Percentiles rank a stretch among this genome's conserved stretches.
These are phyloP conservation scores for Aspergillus japonicus DNA, from an alignment of 2,329 filamentous ascomycete species.

Conservation along the genomic window DNA sequence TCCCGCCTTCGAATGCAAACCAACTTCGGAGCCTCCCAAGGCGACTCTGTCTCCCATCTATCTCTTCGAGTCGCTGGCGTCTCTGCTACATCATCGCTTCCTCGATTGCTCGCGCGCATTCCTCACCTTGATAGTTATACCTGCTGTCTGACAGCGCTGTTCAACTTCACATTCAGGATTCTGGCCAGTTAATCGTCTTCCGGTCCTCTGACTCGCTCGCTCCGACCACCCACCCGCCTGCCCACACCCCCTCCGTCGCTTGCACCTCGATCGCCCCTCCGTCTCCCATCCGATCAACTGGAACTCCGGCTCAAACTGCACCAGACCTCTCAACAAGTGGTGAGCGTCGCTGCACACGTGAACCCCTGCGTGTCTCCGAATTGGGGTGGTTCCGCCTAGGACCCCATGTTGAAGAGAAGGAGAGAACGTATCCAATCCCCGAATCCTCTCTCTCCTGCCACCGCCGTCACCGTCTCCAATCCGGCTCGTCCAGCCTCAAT, in stretches of 20 bases:
- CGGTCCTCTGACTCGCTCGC: constrained; percentile 30
- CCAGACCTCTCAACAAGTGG: constrained; percentile 13
- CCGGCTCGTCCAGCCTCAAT: constrained; percentile 22
- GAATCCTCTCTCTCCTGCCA: constrained; percentile 33
- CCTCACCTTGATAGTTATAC: constrained; percentile 7
- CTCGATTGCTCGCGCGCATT: constrained; percentile 12
- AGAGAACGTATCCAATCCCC: constrained; percentile 44
- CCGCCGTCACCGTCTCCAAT: constrained; percentile 21
- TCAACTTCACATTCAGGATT: constrained; percentile 18
- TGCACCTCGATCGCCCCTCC: constrained; percentile 19
- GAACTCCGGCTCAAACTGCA: constrained; percentile 8
- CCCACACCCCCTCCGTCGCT: constrained; percentile 23
- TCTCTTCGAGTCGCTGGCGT: constrained; percentile 24
- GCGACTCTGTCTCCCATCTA: constrained; percentile 29
- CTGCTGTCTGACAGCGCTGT: constrained; percentile 9
- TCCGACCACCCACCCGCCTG: constrained; percentile 11
- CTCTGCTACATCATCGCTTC: constrained; percentile 20
- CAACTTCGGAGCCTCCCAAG: constrained; percentile 28
- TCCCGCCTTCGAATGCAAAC: constrained; percentile 44
- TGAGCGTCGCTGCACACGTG: constrained; percentile 19
- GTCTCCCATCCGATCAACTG: neutral
- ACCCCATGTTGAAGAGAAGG: constrained; percentile 52
- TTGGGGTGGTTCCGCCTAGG: constrained; percentile 37
- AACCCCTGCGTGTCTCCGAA: constrained; percentile 16
- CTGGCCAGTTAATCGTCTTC: constrained; percentile 16